Percentiles rank a stretch among this genome's conserved stretches.
phyloP scores from a whole-genome alignment of 2,329 filamentous ascomycete species.

The Biscogniauxia mediterranea region DNA sequence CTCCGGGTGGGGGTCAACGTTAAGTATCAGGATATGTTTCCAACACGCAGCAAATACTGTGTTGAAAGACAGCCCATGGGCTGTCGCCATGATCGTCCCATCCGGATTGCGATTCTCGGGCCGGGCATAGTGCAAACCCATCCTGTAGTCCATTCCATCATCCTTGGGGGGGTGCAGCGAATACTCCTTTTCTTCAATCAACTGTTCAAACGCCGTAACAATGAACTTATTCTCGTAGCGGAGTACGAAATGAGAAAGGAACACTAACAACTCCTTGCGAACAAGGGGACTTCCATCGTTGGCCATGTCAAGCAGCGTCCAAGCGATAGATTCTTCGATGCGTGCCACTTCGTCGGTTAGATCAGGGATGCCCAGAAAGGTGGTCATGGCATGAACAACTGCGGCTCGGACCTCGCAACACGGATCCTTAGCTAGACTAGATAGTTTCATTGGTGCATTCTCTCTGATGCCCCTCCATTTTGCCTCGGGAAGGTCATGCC shows the following conservation, averaged over 20 bases:
- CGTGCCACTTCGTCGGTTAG: constrained; percentile 86
- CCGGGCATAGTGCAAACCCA: constrained; percentile 61
- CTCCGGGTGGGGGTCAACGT: constrained; percentile 91
- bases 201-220: constrained; percentile 86
- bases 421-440: constrained; percentile 76
- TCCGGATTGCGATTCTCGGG: constrained; percentile 55
- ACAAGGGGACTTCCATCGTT: constrained; percentile 94
- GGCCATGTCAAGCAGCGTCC: constrained; percentile 85
- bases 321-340: constrained; percentile 87
- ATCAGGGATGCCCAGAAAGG: constrained; percentile 90
- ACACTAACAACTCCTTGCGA: constrained; percentile 87
- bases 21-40: constrained; percentile 88
- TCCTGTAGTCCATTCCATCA: constrained; percentile 57
- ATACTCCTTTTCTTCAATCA: constrained; percentile 78
- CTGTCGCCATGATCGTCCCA: constrained; percentile 54
- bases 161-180: constrained; percentile 54
- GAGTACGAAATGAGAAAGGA: constrained; percentile 86
- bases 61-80: constrained; percentile 70
- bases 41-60: constrained; percentile 92
- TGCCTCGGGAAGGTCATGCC: constrained; percentile 85
- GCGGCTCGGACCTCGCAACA: constrained; percentile 91
- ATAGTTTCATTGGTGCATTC: constrained; percentile 78
- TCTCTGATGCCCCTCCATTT: constrained; percentile 95
- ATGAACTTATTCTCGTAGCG: constrained; percentile 91
- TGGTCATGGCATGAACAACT: constrained; percentile 90